Evolutionary conservation across 495 filamentous ascomycete genomes (phyloP).

Genomic region (Terfezia claveryi): DNA sequence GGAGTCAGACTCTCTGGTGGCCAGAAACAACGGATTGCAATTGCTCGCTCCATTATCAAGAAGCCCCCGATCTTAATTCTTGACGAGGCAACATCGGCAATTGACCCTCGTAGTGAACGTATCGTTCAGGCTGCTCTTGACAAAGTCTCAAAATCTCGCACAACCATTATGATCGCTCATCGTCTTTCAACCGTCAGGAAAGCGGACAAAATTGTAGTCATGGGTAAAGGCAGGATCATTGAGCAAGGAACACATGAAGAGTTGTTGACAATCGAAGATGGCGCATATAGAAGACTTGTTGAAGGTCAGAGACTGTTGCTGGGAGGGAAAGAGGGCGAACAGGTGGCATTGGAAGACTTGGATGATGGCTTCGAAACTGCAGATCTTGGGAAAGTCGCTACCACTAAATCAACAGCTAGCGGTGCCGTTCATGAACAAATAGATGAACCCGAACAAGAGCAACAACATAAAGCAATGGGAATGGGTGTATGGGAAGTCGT

Average conservation of each 20-base stretch:
- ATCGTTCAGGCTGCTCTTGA: constrained; percentile 36
- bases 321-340: not conserved
- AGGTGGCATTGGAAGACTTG: not conserved
- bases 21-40: constrained; percentile 36
- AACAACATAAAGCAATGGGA: constrained; percentile 3
- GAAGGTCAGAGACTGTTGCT: constrained; percentile 12
- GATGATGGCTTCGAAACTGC: constrained; percentile 14
- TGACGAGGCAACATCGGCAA: constrained; percentile 56
- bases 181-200: constrained; percentile 35
- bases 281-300: constrained; percentile 16
- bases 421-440: constrained; percentile 3
- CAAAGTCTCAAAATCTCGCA: constrained; percentile 30
- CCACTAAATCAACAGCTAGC: constrained; percentile 11
- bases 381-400: constrained; percentile 23
- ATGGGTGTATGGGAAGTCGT: constrained; percentile 27
- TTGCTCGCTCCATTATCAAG: constrained; percentile 52
- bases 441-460: constrained; percentile 10
- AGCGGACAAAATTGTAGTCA: constrained; percentile 44
- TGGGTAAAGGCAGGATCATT: constrained; percentile 29
- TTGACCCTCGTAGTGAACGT: constrained; percentile 35
- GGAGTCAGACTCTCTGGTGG: constrained; percentile 14
- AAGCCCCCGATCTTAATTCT: constrained; percentile 62
- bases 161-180: constrained; percentile 41
- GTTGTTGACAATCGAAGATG: constrained; percentile 32
- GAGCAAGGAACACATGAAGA: constrained; percentile 72